These are phyloP conservation scores for Xenosphaeropsis pyriputrescens DNA, from an alignment of 2,329 filamentous ascomycete species.

Conservation along the genomic window DNA sequence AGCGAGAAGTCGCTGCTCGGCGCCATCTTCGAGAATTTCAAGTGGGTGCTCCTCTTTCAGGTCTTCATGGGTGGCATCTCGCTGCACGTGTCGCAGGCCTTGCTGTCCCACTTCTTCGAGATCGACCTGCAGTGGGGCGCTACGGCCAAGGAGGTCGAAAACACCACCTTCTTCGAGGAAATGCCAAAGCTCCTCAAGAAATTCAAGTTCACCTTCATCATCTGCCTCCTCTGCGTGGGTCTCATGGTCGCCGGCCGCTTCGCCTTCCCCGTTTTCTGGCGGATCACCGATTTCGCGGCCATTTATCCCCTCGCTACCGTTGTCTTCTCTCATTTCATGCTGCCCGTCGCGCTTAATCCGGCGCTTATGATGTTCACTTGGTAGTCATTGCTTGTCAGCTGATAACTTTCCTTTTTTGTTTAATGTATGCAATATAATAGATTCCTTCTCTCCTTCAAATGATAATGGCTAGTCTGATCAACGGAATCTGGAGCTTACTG, in stretches of 20 bases:
- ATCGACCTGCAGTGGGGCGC: slow-evolving; percentile 31
- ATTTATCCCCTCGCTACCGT: slow-evolving; percentile 41
- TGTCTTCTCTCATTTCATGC: slow-evolving; percentile 36
- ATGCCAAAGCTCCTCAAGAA: slow-evolving; percentile 36
- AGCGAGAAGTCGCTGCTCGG: slow-evolving; percentile 34
- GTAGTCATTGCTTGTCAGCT: slow-evolving; percentile 14
- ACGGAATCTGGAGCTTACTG: too few relatives aligned
- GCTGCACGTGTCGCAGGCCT: slow-evolving; percentile 22
- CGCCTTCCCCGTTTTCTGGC: slow-evolving; percentile 1
- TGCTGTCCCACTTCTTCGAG: slow-evolving; percentile 22
- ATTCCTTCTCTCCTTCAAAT: too few relatives aligned
- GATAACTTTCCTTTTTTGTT: too few relatives aligned
- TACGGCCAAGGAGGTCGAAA: slow-evolving; percentile 40
- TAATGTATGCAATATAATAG: too few relatives aligned
- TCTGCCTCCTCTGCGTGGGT: slow-evolving; percentile 28
- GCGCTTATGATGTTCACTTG: slow-evolving; percentile 49
- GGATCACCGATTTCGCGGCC: slow-evolving; percentile 29
- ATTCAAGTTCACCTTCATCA: slow-evolving; percentile 38
- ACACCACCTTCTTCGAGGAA: slow-evolving; percentile 40
- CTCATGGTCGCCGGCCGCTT: slow-evolving; percentile 32
- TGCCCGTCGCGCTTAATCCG: slow-evolving; percentile 46
- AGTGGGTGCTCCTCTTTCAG: slow-evolving; percentile 23
- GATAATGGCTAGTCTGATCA: too few relatives aligned
- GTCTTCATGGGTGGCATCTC: slow-evolving; percentile 24
- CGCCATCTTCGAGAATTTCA: slow-evolving; percentile 36